These are phyloP conservation scores for Closterium sp. DNA, from an alignment of 139 green algal genomes.

Conservation along the genomic window DNA sequence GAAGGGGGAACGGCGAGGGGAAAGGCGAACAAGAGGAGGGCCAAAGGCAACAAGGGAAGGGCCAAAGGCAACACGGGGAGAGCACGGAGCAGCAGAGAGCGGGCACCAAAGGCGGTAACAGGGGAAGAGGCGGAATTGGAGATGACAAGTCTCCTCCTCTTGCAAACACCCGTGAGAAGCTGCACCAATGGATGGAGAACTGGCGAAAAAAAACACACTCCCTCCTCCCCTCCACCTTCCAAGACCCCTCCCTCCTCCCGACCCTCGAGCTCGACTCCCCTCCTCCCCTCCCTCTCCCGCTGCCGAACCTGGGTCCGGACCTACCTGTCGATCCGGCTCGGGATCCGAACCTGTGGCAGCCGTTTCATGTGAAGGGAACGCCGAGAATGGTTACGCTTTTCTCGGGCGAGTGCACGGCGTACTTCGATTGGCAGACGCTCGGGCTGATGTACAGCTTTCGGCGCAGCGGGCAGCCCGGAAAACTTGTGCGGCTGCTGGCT, in stretches of 20 bases:
- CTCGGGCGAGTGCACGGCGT: slow-evolving; percentile 38
- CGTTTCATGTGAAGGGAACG: background rate
- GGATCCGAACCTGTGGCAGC: background rate
- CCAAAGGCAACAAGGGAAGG: background rate
- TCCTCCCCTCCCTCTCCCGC: background rate
- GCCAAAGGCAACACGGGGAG: background rate
- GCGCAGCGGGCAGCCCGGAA: slow-evolving; percentile 38
- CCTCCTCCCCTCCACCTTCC: background rate
- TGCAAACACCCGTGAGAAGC: background rate
- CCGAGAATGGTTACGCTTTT: slow-evolving; percentile 38
- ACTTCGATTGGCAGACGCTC: slow-evolving; percentile 52
- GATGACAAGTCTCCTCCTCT: background rate
- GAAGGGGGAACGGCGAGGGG: no score
- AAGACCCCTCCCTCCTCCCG: background rate
- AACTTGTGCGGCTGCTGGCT: slow-evolving; percentile 37
- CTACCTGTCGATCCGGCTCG: background rate
- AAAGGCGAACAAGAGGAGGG: background rate
- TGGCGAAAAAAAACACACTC: background rate
- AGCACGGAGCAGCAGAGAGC: background rate
- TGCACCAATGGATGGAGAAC: background rate
- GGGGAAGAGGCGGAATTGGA: background rate
- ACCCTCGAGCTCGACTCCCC: background rate
- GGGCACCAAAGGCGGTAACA: background rate
- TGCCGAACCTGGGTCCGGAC: background rate
- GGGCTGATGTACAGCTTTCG: slow-evolving; percentile 39